These are phyloP conservation scores for Botrytis tulipae DNA, from an alignment of 2,329 filamentous ascomycete species.

Conservation along the genomic window DNA sequence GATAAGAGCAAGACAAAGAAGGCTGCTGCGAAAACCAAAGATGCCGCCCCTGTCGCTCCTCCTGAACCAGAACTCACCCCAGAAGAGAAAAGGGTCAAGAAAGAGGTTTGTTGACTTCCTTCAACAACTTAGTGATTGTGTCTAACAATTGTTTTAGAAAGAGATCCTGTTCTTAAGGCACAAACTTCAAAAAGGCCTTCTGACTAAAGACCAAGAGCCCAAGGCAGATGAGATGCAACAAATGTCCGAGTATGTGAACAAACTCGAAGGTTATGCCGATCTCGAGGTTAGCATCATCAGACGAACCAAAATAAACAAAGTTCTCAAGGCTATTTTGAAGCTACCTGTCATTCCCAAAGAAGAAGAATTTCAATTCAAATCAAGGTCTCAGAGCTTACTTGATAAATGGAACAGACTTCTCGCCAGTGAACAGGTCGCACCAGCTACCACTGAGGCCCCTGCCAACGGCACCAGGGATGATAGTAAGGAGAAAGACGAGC, in stretches of 20 bases:
- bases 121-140: neutral
- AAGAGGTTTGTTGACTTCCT: constrained; percentile 49
- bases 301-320: constrained; percentile 96
- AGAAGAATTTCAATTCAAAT: constrained; percentile 85
- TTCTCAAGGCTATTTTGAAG: constrained; percentile 91
- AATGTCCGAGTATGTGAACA: constrained; percentile 74
- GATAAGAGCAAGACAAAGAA: constrained; percentile 48
- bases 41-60: constrained; percentile 50
- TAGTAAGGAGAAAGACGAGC: constrained; percentile 41
- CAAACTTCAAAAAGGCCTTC: constrained; percentile 89
- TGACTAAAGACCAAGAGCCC: constrained; percentile 80
- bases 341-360: constrained; percentile 78
- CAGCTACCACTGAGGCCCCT: constrained; percentile 37
- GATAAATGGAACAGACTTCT: constrained; percentile 86
- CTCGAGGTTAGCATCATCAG: constrained; percentile 88
- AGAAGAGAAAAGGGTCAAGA: constrained; percentile 57
- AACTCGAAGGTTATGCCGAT: constrained; percentile 77
- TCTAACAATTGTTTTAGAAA: constrained; percentile 50
- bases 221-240: constrained; percentile 78
- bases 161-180: constrained; percentile 92
- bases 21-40: constrained; percentile 52
- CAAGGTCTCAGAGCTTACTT: constrained; percentile 75
- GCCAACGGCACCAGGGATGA: constrained; percentile 40
- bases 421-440: constrained; percentile 52
- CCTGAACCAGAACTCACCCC: constrained; percentile 58